Percentiles rank a stretch among this genome's conserved stretches.
Evolutionary conservation across 2,329 filamentous ascomycete genomes (phyloP).

Genomic region (Fusarium sp.): DNA sequence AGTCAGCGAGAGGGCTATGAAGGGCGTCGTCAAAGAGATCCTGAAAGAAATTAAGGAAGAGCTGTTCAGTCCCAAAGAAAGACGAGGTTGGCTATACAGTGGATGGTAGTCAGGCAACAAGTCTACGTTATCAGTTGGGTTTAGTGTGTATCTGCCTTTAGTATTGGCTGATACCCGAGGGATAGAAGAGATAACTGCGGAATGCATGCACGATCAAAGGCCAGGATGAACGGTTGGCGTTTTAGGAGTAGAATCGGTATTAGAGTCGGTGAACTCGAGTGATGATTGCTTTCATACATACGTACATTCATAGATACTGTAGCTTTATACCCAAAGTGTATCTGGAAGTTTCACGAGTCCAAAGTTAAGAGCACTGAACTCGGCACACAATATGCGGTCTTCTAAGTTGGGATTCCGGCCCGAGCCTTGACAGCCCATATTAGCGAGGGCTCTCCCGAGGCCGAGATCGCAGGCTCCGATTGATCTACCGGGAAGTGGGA

Average conservation of each 20-base stretch:
- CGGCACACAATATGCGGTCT: background rate
- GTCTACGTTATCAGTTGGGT: constrained; percentile 1
- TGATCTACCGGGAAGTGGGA: constrained; percentile 15
- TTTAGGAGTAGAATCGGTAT: constrained; percentile 10
- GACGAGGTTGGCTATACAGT: constrained; percentile 39
- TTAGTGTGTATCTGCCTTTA: constrained; percentile 2
- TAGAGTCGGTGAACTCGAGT: constrained; percentile 1
- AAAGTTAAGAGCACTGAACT: background rate
- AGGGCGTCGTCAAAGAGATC: constrained; percentile 39
- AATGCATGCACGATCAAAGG: constrained; percentile 19
- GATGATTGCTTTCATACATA: background rate
- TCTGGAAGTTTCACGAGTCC: background rate
- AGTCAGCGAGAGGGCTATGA: constrained; percentile 54
- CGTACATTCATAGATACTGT: background rate
- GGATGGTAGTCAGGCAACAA: constrained; percentile 16
- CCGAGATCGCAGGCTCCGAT: constrained; percentile 12
- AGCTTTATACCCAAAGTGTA: constrained; percentile 1
- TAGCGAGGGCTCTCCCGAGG: constrained; percentile 1
- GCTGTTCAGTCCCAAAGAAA: constrained; percentile 43
- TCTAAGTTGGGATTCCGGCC: constrained; percentile 7
- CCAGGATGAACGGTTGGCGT: constrained; percentile 26
- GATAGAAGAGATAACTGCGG: background rate
- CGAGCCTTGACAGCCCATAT: constrained; percentile 10
- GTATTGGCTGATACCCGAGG: constrained; percentile 32
- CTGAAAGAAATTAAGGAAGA: constrained; percentile 39